Conservation (phyloP, 2,329 filamentous ascomycete genomes). For the Alternaria atra region DNA sequence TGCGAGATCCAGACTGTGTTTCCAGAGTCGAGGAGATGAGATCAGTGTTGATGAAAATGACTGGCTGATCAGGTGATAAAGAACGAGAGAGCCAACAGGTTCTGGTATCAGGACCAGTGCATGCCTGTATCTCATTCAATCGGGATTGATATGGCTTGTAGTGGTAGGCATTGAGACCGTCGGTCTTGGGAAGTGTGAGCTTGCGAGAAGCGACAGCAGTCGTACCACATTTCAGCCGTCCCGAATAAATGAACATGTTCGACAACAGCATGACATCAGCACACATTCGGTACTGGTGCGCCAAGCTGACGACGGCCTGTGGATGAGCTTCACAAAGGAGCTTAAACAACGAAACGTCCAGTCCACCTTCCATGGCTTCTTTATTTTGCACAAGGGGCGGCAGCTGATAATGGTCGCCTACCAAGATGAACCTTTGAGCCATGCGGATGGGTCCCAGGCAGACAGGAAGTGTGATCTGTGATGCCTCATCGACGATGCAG, state of each 20-base stretch:
- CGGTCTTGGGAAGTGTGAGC: conserved; percentile 68
- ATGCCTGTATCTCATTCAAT: conserved; percentile 46
- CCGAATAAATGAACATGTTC: conserved; percentile 93
- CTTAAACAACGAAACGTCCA: conserved; percentile 95
- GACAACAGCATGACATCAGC: conserved; percentile 95
- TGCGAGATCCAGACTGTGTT: conserved; percentile 77
- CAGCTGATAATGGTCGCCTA: conserved; percentile 95
- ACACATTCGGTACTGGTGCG: conserved; percentile 98
- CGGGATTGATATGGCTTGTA: conserved; percentile 25
- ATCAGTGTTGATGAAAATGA: conserved; percentile 92
- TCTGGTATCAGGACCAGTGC: conserved; percentile 58
- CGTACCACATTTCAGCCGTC: conserved; percentile 87
- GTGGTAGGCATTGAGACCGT: conserved; percentile 49
- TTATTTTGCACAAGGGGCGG: conserved; percentile 94
- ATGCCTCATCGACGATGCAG: conserved; percentile 97
- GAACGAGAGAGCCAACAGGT: conserved; percentile 81
- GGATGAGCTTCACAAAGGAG: conserved; percentile 89
- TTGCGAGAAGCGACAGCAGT: conserved; percentile 74
- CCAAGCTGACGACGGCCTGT: conserved; percentile 85
- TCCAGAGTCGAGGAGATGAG: conserved; percentile 72
- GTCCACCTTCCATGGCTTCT: conserved; percentile 81
- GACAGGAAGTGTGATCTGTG: conserved; percentile 94
- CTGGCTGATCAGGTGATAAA: conserved; percentile 74
- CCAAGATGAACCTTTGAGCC: conserved; percentile 90
- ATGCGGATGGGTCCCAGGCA: conserved; percentile 93